Base-by-base conservation (phyloP, 768 basidiomycete genomes). In the Saitozyma sp. region DNA sequence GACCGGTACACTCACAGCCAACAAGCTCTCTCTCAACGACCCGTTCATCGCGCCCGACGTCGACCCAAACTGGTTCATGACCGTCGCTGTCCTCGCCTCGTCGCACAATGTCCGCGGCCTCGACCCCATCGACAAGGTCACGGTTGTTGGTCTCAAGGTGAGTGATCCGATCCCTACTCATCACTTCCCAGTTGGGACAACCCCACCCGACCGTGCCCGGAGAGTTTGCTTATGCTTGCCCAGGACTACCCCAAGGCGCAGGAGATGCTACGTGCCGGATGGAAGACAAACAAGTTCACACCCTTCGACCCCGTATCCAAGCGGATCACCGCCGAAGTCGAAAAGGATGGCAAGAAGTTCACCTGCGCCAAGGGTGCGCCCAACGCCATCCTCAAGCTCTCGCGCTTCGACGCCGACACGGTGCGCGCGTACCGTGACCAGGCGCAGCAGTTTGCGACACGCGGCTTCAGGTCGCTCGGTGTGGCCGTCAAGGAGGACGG, bases 261-360 rank as follows among this genome's bases (percentile, higher is more conserved):
- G 59, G 81, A 83, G 65, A 81, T 80, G 65, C 78, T 83, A 46
- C 70, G 76, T 58, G 61, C 66, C 14, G 83, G 83, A 19, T 84
- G 83, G 83, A 77, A 72, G 54, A 84, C 83, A 20, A 58, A 77
- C 69, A 82, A 82, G 61, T 84, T 84, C 70, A 75, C 77, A 7
- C 83, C 83, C 8, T 84, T 84, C 67, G 82, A 84, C 63, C 84
- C 83, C 9, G 83, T 84, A 48, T 83, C 82, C 54, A 84, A 84
- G 73, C 82, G 83, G 41, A 84, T 84, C 69, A 83, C 82, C 29
- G 82, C 83, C 17, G 82, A 83, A 64, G 81, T 84, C 29, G 81
- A 82, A 61, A 76, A 77, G 45, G 80, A 84, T 58, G 84, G 83
- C 20, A 81, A 79, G 70, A 67, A 70, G 43, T 84, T 78, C 64